Percentiles rank a stretch among this genome's conserved stretches.
phyloP scores from a whole-genome alignment of 345 rosid species.

The Erodium maritimum region DNA sequence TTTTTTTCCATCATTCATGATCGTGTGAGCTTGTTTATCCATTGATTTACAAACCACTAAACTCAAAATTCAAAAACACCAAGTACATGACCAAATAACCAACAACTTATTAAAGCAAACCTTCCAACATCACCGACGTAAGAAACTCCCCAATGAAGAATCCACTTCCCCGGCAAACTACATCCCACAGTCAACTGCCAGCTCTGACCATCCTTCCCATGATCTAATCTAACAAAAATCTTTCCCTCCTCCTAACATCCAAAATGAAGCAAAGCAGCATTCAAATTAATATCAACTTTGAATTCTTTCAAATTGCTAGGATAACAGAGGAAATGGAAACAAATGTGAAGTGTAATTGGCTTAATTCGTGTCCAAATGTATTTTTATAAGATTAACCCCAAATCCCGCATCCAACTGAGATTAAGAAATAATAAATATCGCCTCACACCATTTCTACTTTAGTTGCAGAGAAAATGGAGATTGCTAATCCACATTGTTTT shows the following conservation, averaged over 20 bases:
- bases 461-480: no score
- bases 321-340: background rate
- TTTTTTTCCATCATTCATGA: background rate
- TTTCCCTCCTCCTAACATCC: slow-evolving; percentile 58
- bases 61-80: background rate
- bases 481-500: no score
- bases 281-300: no score
- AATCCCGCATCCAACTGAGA: no score
- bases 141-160: slow-evolving; percentile 96
- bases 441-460: no score
- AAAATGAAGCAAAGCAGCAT: background rate
- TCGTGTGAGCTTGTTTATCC: no score
- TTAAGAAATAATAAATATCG: no score
- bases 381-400: no score
- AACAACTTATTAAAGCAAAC: slow-evolving; percentile 19
- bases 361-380: no score
- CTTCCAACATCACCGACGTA: slow-evolving; percentile 58
- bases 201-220: slow-evolving; percentile 22
- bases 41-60: no score
- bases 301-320: background rate
- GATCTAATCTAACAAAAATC: slow-evolving; percentile 49
- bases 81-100: background rate
- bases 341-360: no score
- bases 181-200: slow-evolving; percentile 79
- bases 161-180: slow-evolving; percentile 82